Evolutionary conservation across 257 asterid genomes (phyloP), one percentile per base, ranked within the genome.

Genomic region (Voacanga thouarsii): DNA sequence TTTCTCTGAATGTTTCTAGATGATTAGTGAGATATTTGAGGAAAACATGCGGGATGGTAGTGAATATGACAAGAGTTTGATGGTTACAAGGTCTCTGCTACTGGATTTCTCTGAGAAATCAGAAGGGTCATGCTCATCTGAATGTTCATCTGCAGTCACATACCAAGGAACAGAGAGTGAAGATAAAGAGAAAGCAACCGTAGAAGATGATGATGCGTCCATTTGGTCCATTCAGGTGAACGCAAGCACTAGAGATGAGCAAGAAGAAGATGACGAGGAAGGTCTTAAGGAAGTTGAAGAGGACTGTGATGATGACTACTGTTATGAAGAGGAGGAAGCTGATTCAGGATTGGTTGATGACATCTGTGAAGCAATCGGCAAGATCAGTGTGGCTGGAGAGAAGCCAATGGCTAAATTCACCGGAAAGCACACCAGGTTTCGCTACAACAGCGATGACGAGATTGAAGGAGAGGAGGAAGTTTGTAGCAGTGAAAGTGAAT

Each of bases 181-280:
- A 56, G 81, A 81, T 43, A 69, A 60, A 50, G 91, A 84, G 55
- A 84, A 77, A 76, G n/a, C 81, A 1, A 47, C 63, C 1, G 87
- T 84, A 11, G 92, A 90, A 1, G 88, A 84, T 26, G 97, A 92
- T 24, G 84, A 78, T 45, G 66, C 89, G 1, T 93, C 96, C 0
- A n/a, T 90, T 2, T 93, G 97, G 97, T 93, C 96, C 14, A 86
- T 91, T 83, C 93, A 89, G 83, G 97, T 86, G 77, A 91, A 91
- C 68, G 97, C 89, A 53, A 91, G 97, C 84, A 79, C 72, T 5
- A 65, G 68, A 61, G 93, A 85, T 11, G 90, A 88, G 0, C 87
- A 81, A 3, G 92, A 85, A 6, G 84, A 78, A 26, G 83, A 71
- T 75, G 87, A 8, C 6, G 80, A 55, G 5, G 83, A 67, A 44